Percentiles rank a stretch among this genome's conserved stretches.
Evolutionary conservation across 768 basidiomycete genomes (phyloP).

Genomic region (Mycena kentingensis): DNA sequence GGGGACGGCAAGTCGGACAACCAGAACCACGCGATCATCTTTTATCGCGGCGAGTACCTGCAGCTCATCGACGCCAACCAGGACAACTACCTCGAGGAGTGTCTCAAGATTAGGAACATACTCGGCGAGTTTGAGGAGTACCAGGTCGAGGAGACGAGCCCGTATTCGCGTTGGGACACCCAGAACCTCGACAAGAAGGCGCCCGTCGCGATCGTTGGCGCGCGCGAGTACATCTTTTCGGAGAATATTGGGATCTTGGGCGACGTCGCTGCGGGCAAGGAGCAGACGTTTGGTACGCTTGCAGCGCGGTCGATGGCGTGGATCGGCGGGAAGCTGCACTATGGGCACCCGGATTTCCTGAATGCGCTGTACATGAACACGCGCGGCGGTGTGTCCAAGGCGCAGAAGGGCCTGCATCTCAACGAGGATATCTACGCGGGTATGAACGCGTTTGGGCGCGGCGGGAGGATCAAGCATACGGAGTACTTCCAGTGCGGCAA

Average conservation of each 20-base stretch:
- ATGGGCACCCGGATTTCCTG: slow-evolving; percentile 99
- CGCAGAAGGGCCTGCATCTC: slow-evolving; percentile 97
- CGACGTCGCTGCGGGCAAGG: slow-evolving; percentile 97
- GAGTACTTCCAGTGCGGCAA: slow-evolving; percentile 99
- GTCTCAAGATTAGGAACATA: slow-evolving; percentile 98
- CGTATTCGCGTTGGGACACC: slow-evolving; percentile 88
- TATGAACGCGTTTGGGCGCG: slow-evolving; percentile 97
- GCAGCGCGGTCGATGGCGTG: slow-evolving; percentile 94
- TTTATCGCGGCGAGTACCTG: slow-evolving; percentile 98
- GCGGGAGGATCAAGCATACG: slow-evolving; percentile 97
- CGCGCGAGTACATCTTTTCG: slow-evolving; percentile 99
- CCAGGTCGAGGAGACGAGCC: slow-evolving; percentile 78
- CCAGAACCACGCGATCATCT: slow-evolving; percentile 99
- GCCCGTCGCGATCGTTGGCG: slow-evolving; percentile 97
- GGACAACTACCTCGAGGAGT: slow-evolving; percentile 99
- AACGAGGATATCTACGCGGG: slow-evolving; percentile 99
- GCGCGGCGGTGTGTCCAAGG: slow-evolving; percentile 97
- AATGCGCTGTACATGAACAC: slow-evolving; percentile 98
- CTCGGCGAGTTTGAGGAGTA: slow-evolving; percentile 98
- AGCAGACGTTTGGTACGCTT: slow-evolving; percentile 98
- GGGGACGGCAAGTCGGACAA: slow-evolving; percentile 99
- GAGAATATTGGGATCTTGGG: slow-evolving; percentile 99
- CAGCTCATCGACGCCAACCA: slow-evolving; percentile 99
- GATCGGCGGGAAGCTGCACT: slow-evolving; percentile 98
- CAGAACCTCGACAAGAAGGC: slow-evolving; percentile 78